Evolutionary conservation across 108 stramenopile genomes (phyloP).

Genomic region (Cyclotella choctawhatcheeana): DNA sequence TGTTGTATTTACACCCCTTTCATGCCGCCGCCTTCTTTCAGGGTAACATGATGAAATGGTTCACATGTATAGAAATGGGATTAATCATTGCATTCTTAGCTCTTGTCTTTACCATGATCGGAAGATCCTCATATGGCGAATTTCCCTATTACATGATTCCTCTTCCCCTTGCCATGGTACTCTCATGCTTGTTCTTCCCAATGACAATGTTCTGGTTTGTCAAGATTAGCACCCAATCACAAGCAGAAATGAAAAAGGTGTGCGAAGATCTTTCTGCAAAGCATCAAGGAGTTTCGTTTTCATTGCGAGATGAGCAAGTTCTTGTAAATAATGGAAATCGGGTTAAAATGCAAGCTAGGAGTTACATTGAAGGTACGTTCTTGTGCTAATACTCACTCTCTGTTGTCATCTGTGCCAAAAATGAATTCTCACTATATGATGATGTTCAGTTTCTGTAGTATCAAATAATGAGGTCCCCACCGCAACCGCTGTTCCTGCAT

Average conservation of each 20-base stretch:
- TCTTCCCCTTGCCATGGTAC: background rate
- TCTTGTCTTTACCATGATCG: background rate
- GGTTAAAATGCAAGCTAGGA: too few species aligned
- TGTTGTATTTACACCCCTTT: background rate
- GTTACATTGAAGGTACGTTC: background rate
- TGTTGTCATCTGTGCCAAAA: background rate
- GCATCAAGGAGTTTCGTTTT: slow-evolving; percentile 13
- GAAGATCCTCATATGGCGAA: background rate
- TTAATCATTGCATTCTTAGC: background rate
- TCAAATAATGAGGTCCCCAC: background rate
- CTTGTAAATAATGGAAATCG: background rate
- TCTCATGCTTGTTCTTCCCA: background rate
- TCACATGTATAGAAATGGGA: background rate
- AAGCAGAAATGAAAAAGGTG: background rate
- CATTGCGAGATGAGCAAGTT: background rate
- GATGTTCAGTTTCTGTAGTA: too few species aligned
- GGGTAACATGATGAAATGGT: background rate
- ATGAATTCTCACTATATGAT: background rate
- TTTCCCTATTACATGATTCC: background rate
- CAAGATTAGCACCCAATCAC: background rate
- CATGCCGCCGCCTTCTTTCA: background rate
- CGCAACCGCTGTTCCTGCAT: background rate
- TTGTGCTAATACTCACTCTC: background rate
- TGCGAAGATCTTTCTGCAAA: slow-evolving; percentile 9
- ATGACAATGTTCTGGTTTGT: background rate